Evolutionary conservation across 2,329 filamentous ascomycete genomes (phyloP).

Genomic region (Catunica adiposa): DNA sequence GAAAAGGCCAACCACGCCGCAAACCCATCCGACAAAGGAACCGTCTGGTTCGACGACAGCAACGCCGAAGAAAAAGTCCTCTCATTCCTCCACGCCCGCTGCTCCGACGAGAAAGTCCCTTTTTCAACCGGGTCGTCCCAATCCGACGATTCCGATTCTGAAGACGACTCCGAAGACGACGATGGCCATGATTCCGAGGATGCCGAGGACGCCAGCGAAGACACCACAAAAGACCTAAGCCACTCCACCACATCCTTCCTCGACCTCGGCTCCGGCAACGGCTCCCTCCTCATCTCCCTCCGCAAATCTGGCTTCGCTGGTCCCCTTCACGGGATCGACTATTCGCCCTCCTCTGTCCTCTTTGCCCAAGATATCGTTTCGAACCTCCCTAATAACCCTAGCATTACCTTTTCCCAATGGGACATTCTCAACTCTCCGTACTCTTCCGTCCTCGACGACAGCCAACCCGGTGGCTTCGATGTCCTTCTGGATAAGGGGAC

Average conservation of each 20-base stretch:
- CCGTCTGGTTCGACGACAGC: slow-evolving; percentile 92
- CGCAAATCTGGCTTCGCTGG: slow-evolving; percentile 46
- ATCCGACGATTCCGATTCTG: slow-evolving; percentile 18
- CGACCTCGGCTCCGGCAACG: slow-evolving; percentile 89
- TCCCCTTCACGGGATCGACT: slow-evolving; percentile 72
- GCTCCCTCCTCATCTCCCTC: slow-evolving; percentile 71
- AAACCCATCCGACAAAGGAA: slow-evolving; percentile 66
- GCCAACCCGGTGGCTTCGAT: slow-evolving; percentile 49
- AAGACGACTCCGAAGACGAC: slow-evolving; percentile 14
- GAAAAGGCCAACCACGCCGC: slow-evolving; percentile 55
- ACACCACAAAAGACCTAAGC: slow-evolving; percentile 22
- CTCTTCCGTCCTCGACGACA: slow-evolving; percentile 20
- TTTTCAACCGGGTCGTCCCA: not conserved
- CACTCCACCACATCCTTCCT: slow-evolving; percentile 36
- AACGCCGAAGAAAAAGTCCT: slow-evolving; percentile 72
- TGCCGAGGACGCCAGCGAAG: no score
- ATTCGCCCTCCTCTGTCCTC: slow-evolving; percentile 56
- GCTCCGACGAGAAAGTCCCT: not conserved
- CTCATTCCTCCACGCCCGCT: slow-evolving; percentile 37
- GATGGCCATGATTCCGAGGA: slow-evolving; percentile 14
- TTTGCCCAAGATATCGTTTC: slow-evolving; percentile 51
- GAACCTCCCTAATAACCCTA: slow-evolving; percentile 10
- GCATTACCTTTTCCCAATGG: slow-evolving; percentile 39
- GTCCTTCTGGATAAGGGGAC: slow-evolving; percentile 96
- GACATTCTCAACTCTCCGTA: slow-evolving; percentile 38